Base-by-base conservation (phyloP, 129 eudicot species). In the Rutidosis leptorrhynchoides region DNA sequence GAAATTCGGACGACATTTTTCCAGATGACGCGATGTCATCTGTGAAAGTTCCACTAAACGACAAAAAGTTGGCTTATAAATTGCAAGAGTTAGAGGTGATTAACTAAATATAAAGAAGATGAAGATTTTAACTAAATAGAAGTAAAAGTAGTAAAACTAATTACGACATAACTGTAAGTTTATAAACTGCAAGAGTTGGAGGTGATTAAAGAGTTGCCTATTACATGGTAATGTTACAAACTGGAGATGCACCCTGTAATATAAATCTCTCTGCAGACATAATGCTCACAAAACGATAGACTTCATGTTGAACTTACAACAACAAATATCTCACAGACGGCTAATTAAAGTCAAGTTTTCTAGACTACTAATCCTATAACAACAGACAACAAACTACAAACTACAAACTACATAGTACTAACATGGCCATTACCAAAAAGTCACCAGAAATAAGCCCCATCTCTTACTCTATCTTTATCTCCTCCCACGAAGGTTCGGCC, bases 401-500 rank as follows among this genome's bases (percentile, higher is more conserved):
- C 33, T n/a, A 16, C 22, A 27, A 27, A 78, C 45, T 57, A 65
- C 51, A 65, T 11, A 12, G 11, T 40, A 40, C 46, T 12, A 27
- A 55, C 29, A 74, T 62, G 75, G 67, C 64, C 77, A 64, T 55
- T 58, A 51, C 64, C 53, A 72, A 69, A 65, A 76, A 71, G 42
- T 69, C 52, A 65, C 57, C 76, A 71, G 77, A 7, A 72, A 32
- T 30, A 64, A 78, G 29, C 63, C 55, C 72, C 68, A 75, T 49
- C 29, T 19, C 64, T 74, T 45, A 74, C 67, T 74, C 79, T 58
- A 74, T 74, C 79, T 74, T 74, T 46, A 74, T 57, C 45, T 66
- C 73, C 73, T 66, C 73, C 68, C 73, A 66, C 0, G 68, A 79
- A 49, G 85, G 78, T 72, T 79, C 68, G 67, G 42, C 77, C 57